Evolutionary conservation across 352 stramenopile species (phyloP), one percentile per base, ranked within the genome.

Genomic region (Pythium sp.): DNA sequence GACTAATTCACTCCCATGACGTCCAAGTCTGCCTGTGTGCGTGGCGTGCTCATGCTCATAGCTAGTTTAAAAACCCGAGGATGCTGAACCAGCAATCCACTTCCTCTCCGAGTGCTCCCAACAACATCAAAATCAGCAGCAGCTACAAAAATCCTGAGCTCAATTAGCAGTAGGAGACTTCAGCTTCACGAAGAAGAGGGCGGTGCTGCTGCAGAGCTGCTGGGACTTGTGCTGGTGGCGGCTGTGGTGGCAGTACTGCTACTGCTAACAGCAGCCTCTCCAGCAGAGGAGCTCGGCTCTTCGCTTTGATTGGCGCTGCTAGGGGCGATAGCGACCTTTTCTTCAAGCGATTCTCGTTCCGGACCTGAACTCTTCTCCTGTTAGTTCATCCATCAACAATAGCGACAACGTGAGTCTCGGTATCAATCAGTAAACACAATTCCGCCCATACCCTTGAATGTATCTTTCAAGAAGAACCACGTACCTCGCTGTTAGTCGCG

Each of bases 331-430:
- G 53, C 51, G 36, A 36, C 62, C 36, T 68, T 68, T 24, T 68
- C 62, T 68, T 68, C 62, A 26, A 68, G 24, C 54, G 62, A 30
- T 18, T 68, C 62, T 14, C 34, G 7, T 22, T 68, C 62, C 9
- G 22, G 15, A 11, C 24, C 26, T 34, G 38, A 24, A 11, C 24
- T 43, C 24, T 51, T 60, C 28, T 68, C 43, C n/a, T 62, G 38
- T 32, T 3, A 61, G n/a, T 43, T 43, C 36, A 2, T 43, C 36
- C 36, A 43, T 7, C 8, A 43, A 15, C 30, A 63, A 32, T 32
- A 14, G 12, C 11, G 30, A 11, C 14, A 58, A 6, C 14, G 15
- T 58, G 7, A 58, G 53, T 12, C 26, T 47, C 12, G 7, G 5
- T 8, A 20, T 18, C 38, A 47, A 47, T 20, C 3, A 47, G 38